Evolutionary conservation across 345 rosid species (phyloP).

Genomic region (Cardamine resedifolia): DNA sequence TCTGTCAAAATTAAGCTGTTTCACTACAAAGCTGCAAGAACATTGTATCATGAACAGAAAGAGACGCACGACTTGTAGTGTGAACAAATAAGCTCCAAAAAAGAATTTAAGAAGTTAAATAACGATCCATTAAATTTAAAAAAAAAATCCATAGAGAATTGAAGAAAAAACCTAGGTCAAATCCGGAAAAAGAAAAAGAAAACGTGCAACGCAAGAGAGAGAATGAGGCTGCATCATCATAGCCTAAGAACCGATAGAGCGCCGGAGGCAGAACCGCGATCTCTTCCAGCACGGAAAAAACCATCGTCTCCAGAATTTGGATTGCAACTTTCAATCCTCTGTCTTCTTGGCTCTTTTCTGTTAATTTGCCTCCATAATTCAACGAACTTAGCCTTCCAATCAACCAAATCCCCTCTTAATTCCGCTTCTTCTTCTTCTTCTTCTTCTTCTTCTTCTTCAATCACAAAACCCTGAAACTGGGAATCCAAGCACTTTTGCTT

Average conservation of each 20-base stretch:
- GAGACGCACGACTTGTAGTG: background rate
- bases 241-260: background rate
- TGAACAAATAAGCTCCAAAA: background rate
- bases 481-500: conserved; percentile 44
- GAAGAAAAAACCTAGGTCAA: background rate
- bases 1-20: too few relatives aligned
- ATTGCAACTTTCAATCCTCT: background rate
- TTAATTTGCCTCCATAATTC: background rate
- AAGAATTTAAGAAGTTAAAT: too few relatives aligned
- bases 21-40: background rate
- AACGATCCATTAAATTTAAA: background rate
- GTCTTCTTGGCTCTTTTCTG: background rate
- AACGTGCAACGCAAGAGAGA: conserved; percentile 11
- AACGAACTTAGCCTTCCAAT: background rate
- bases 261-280: background rate
- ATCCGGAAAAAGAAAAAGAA: background rate
- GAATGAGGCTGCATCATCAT: background rate
- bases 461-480: conserved; percentile 34
- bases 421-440: background rate
- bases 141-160: background rate
- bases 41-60: background rate
- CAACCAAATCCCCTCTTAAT: background rate
- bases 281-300: background rate
- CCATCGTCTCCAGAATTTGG: background rate
- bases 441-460: background rate